Evolutionary conservation across 1,284 basidiomycete genomes (phyloP).

Genomic region (Papiliotrema terrestris): DNA sequence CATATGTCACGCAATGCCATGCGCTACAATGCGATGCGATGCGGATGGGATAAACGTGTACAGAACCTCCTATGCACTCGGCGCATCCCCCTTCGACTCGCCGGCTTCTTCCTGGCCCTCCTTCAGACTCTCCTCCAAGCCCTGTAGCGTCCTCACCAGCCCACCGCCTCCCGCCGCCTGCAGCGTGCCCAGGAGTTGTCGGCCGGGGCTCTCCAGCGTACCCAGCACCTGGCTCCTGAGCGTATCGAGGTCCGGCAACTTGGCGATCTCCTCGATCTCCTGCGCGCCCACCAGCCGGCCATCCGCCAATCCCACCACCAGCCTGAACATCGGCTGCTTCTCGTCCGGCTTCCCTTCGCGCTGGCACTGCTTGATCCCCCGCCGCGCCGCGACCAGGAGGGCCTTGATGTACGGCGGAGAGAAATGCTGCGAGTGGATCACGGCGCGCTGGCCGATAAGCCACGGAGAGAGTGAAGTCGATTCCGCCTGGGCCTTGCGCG

Average conservation of each 20-base stretch:
- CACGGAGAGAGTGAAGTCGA: slow-evolving; percentile 18
- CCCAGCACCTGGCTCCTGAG: slow-evolving; percentile 49
- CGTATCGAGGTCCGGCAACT: slow-evolving; percentile 46
- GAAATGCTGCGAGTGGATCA: slow-evolving; percentile 42
- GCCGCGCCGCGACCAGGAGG: slow-evolving; percentile 38
- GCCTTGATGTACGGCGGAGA: slow-evolving; percentile 46
- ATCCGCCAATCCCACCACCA: slow-evolving; percentile 48
- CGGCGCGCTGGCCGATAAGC: slow-evolving; percentile 38
- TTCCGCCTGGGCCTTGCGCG: slow-evolving; percentile 6
- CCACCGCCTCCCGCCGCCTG: slow-evolving; percentile 44
- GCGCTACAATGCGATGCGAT: too few relatives aligned
- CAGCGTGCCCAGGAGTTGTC: slow-evolving; percentile 41
- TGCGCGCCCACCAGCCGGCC: slow-evolving; percentile 22
- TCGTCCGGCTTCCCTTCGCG: slow-evolving; percentile 20
- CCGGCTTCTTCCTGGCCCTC: slow-evolving; percentile 12
- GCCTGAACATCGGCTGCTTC: slow-evolving; percentile 38
- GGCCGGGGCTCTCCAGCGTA: slow-evolving; percentile 40
- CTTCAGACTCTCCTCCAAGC: slow-evolving; percentile 44
- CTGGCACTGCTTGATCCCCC: slow-evolving; percentile 23
- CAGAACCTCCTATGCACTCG: too few relatives aligned
- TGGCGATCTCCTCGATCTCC: slow-evolving; percentile 31
- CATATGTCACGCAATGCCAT: too few relatives aligned
- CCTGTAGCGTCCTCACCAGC: slow-evolving; percentile 47
- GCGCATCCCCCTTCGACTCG: too few relatives aligned
- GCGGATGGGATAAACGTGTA: too few relatives aligned